Evolutionary conservation across 2,329 filamentous ascomycete genomes (phyloP), one percentile per base, ranked within the genome.

Genomic region (Aspergillaceae sp.): DNA sequence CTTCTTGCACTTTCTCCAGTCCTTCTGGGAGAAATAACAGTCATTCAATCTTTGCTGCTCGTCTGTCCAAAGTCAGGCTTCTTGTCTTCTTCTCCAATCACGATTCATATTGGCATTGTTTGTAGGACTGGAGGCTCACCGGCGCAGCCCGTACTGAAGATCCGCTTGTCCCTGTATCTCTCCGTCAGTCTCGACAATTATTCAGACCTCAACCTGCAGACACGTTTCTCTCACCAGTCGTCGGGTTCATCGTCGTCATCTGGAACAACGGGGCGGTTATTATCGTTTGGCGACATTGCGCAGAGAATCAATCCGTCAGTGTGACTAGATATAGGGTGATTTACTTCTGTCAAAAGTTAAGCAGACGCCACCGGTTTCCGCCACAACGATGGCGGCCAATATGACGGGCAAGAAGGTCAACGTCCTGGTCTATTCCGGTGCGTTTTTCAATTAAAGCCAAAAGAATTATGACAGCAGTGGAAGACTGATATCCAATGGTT

Each of bases 11-110:
- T 78, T 76, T 56, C 92, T 77, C 91, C 92, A 98, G 65, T 98
- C 92, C 65, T 90, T 95, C 76, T 90, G 95, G 46, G 91, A 88
- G 62, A 81, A 95, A 67, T 94, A 95, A 69, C 92, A 98, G 66
- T 97, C 87, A 33, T 89, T 96, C 82, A 98, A 79, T 61, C 82
- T 90, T 45, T 79, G 73, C 61, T 97, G 95, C 63, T 97, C 91
- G 26, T 80, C 91, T 96, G 55, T 30, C 19, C 19, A 19, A 19
- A 19, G 19, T 19, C 19, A 19, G 19, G 19, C 19, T 19, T 19
- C 19, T 19, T 19, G 19, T 19, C 19, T 19, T 19, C 19, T 19
- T 19, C 19, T 19, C 19, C 19, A 19, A 19, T 19, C 19, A 19
- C 19, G 19, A 19, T 19, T 19, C 19, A 19, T 19, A 19, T 19